Base-by-base conservation (phyloP, 768 basidiomycete genomes). In the Nidularia pulvinata region DNA sequence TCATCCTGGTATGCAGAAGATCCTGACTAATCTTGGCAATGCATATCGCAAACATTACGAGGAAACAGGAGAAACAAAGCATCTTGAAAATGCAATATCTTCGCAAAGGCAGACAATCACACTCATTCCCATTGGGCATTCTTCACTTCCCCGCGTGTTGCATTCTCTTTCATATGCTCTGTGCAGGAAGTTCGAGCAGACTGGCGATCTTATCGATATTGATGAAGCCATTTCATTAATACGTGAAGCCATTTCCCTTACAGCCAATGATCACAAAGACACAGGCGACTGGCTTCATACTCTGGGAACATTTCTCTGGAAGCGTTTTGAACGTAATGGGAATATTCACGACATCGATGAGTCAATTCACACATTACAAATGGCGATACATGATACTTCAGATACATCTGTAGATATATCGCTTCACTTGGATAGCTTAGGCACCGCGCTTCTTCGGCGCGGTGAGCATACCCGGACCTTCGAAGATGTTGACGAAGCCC, bases 401-500 rank as follows among this genome's bases (percentile, higher is more conserved):
- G 37, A 2, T 10, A 39, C 2, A 16, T 39, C 16, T 16, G 19
- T 19, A 19, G 19, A 19, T 1, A 19, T 19, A 19, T 16, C 10
- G 37, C 37, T 39, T 39, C 16, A 10, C 10, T 10, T 39, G 10
- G 16, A 39, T 16, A 10, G 10, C 37, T 39, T 39, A 16, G 37
- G 37, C 1, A 39, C 10, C 2, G 37, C 37, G 16, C 37, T 39
- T 39, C 16, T 39, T 10, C 10, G 10, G 10, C 37, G 37, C 16
- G 10, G 10, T 16, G 16, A 39, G 2, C 10, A 16, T 11, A 48
- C 46, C 13, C 25, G 46, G 30, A 36, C 48, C 22, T 14, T 16
- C 39, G 16, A 50, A 14, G 51, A 55, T 30, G 22, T 56, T 33
- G 46, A 50, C 16, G 30, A 25, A n/a, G 39, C 52, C 7, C 46